Evolutionary conservation across 345 rosid genomes (phyloP).

Genomic region (Populus alba): DNA sequence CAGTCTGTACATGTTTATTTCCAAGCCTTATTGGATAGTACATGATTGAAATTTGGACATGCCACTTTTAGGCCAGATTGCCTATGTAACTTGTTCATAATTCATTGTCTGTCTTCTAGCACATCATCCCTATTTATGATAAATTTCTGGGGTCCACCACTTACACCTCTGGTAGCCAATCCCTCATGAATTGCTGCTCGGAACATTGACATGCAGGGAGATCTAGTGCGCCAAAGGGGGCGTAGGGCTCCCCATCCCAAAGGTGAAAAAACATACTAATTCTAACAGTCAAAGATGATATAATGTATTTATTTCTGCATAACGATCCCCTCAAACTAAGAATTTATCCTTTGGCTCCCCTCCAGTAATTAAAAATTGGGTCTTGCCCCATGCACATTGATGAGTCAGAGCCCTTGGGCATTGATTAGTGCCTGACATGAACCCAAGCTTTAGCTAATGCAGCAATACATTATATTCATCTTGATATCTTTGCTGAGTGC

Average conservation of each 20-base stretch:
- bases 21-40: neutral
- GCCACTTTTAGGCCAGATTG: neutral
- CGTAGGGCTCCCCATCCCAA: neutral
- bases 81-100: neutral
- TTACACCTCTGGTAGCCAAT: neutral
- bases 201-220: neutral
- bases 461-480: neutral
- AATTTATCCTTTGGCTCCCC: neutral
- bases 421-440: neutral
- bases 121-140: neutral
- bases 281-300: neutral
- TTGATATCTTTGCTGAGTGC: neutral
- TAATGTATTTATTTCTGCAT: neutral
- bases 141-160: neutral
- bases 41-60: neutral
- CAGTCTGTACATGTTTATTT: neutral
- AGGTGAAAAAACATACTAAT: neutral
- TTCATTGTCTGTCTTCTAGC: neutral
- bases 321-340: neutral
- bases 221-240: neutral
- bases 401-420: neutral
- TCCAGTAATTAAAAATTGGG: neutral
- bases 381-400: neutral
- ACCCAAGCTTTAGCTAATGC: neutral
- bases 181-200: neutral